A percentile compares a stretch with the other conserved stretches of the same genome.
Evolutionary conservation across 192 early-diverging fungal species (phyloP).

Genomic region (Spizellomyces sp.): DNA sequence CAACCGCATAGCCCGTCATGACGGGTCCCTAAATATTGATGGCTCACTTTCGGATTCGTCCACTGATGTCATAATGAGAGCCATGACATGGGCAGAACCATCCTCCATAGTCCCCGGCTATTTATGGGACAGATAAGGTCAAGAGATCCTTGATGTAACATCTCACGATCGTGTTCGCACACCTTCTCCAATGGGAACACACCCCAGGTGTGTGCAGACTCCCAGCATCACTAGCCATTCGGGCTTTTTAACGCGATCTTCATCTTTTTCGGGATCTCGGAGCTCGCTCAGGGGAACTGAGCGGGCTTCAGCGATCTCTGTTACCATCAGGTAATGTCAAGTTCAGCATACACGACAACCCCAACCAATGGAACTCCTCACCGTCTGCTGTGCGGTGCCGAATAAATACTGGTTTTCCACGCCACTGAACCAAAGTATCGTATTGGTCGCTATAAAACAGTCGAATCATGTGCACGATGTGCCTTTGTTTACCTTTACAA

Average conservation of each 20-base stretch:
- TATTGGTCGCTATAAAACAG: background rate
- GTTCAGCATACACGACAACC: too few relatives aligned
- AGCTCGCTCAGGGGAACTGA: slow-evolving; percentile 72
- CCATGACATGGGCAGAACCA: slow-evolving; percentile 99
- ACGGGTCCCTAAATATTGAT: background rate
- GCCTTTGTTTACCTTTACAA: slow-evolving; percentile 65
- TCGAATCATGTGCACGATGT: background rate
- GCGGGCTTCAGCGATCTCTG: slow-evolving; percentile 90
- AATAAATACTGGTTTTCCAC: slow-evolving; percentile 96
- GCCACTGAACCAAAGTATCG: slow-evolving; percentile 62
- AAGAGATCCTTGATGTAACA: background rate
- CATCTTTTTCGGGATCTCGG: slow-evolving; percentile 87
- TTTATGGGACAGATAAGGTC: background rate
- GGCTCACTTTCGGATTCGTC: slow-evolving; percentile 83
- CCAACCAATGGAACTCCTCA: background rate
- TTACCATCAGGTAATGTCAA: background rate
- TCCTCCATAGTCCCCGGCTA: slow-evolving; percentile 92
- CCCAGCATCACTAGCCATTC: slow-evolving; percentile 96
- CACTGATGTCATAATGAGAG: slow-evolving; percentile 97
- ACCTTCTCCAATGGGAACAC: slow-evolving; percentile 93
- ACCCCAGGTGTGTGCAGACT: slow-evolving; percentile 84
- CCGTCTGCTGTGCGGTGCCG: slow-evolving; percentile 85
- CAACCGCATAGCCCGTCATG: background rate
- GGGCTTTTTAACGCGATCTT: slow-evolving; percentile 80
- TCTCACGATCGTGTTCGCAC: background rate